A percentile compares a stretch with the other conserved stretches of the same genome.
Evolutionary conservation across 805 yeast genomes (phyloP).

Genomic region (Gaillardinia entomophila): DNA sequence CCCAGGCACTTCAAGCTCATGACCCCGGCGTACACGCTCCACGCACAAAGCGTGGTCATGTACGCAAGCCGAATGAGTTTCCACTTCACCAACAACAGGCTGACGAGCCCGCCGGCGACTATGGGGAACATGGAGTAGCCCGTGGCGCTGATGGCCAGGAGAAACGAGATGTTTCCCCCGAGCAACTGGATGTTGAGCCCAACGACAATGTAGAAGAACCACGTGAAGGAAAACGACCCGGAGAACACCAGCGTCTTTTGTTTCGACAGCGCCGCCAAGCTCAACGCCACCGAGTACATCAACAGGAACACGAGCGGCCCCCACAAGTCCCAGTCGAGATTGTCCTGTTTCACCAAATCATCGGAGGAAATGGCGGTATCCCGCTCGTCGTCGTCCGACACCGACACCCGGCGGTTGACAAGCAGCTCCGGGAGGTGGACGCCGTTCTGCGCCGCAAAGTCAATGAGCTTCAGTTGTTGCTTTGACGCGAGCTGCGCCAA

Average conservation of each 20-base stretch:
- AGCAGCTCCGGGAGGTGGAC: constrained; percentile 29
- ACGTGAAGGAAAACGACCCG: constrained; percentile 55
- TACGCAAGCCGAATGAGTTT: constrained; percentile 45
- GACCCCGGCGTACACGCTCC: constrained; percentile 63
- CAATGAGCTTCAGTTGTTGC: constrained; percentile 29
- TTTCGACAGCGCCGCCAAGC: constrained; percentile 36
- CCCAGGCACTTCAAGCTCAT: constrained; percentile 61
- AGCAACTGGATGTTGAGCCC: constrained; percentile 62
- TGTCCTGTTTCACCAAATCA: constrained; percentile 10
- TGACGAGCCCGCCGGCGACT: constrained; percentile 45
- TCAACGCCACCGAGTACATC: constrained; percentile 47
- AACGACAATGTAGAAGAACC: constrained; percentile 57
- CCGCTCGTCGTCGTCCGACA: constrained; percentile 11
- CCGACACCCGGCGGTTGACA: constrained; percentile 21
- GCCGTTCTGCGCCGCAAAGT: constrained; percentile 31
- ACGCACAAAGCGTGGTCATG: constrained; percentile 41
- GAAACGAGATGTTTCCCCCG: constrained; percentile 56
- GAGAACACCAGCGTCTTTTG: constrained; percentile 53
- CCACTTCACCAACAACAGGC: constrained; percentile 41
- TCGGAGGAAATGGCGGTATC: constrained; percentile 16
- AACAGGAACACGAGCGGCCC: constrained; percentile 66
- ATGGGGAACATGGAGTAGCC: constrained; percentile 70
- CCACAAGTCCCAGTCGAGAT: constrained; percentile 61
- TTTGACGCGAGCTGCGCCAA: constrained; percentile 27
- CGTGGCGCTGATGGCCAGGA: constrained; percentile 63